Conservation (phyloP, 345 rosid species). For the Punica granatum region DNA sequence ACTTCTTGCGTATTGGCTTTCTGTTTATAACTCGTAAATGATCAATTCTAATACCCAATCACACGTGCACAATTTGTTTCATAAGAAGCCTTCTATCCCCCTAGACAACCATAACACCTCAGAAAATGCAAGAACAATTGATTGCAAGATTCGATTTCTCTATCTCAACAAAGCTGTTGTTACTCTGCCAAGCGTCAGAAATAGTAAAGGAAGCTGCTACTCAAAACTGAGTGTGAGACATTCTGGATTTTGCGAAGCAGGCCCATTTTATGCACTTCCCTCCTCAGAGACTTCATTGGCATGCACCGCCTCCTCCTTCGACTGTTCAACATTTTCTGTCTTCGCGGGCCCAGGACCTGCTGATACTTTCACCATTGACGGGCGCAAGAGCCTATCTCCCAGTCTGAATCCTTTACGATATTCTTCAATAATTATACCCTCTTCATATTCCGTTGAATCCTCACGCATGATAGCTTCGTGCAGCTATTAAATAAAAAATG, state of each 20-base stretch:
- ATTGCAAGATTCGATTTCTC: neutral
- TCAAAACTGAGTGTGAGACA: conserved; percentile 30
- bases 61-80: neutral
- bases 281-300: conserved; percentile 19
- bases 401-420: conserved; percentile 80
- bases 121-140: neutral
- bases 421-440: conserved; percentile 75
- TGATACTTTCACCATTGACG: conserved; percentile 96
- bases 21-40: neutral
- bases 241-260: conserved; percentile 21
- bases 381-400: conserved; percentile 80
- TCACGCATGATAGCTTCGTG: conserved; percentile 97
- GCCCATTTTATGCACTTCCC: conserved; percentile 24
- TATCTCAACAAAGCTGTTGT: neutral
- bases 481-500: conserved; percentile 33
- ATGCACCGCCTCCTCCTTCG: conserved; percentile 20
- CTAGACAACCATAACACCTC: neutral
- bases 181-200: neutral
- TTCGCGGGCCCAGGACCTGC: conserved; percentile 93
- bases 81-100: neutral
- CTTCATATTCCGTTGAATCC: conserved; percentile 72
- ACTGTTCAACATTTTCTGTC: conserved; percentile 17
- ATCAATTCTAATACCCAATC: conserved; percentile 3
- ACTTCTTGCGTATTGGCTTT: neutral
- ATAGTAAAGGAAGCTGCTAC: conserved; percentile 10